Percentiles rank a stretch among this genome's conserved stretches.
These are phyloP conservation scores for Nakazawaea molendinolei DNA, from an alignment of 805 yeast genomes.

Conservation along the genomic window DNA sequence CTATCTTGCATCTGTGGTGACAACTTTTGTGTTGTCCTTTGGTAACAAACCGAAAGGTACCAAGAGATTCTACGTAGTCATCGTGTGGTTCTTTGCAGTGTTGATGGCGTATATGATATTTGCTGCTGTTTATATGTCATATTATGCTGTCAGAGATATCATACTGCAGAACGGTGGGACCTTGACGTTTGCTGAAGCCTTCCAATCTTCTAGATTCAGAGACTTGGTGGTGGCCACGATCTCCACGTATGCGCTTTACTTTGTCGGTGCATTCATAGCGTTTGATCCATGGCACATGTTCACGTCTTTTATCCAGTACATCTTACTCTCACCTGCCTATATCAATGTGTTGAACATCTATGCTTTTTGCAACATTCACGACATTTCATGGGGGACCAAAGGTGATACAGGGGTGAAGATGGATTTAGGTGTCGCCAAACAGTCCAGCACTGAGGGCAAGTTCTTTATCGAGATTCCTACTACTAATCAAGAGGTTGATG, in stretches of 20 bases:
- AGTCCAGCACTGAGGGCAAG: conserved; percentile 52
- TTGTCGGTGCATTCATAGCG: conserved; percentile 71
- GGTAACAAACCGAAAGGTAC: conserved; percentile 96
- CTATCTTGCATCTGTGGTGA: conserved; percentile 70
- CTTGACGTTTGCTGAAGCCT: conserved; percentile 38
- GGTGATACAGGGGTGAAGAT: conserved; percentile 60
- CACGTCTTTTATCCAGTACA: conserved; percentile 79
- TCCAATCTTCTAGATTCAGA: conserved; percentile 68
- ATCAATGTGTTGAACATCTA: conserved; percentile 88
- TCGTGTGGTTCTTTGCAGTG: conserved; percentile 76
- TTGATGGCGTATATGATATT: conserved; percentile 85
- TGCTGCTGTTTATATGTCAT: conserved; percentile 78
- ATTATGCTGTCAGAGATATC: conserved; percentile 44
- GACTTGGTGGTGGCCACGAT: conserved; percentile 81
- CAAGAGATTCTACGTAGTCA: conserved; percentile 62
- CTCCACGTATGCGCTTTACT: conserved; percentile 78
- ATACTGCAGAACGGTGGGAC: conserved; percentile 25
- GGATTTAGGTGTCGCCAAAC: conserved; percentile 81
- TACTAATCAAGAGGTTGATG: conserved; percentile 68
- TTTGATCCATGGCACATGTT: conserved; percentile 92
- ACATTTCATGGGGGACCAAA: conserved; percentile 96
- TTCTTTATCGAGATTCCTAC: conserved; percentile 59
- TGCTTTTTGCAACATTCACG: conserved; percentile 94
- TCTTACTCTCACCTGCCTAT: conserved; percentile 81
- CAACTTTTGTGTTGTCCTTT: conserved; percentile 83